These are phyloP conservation scores for Aureobasidium lini DNA, from an alignment of 2,329 filamentous ascomycete species.

Conservation along the genomic window DNA sequence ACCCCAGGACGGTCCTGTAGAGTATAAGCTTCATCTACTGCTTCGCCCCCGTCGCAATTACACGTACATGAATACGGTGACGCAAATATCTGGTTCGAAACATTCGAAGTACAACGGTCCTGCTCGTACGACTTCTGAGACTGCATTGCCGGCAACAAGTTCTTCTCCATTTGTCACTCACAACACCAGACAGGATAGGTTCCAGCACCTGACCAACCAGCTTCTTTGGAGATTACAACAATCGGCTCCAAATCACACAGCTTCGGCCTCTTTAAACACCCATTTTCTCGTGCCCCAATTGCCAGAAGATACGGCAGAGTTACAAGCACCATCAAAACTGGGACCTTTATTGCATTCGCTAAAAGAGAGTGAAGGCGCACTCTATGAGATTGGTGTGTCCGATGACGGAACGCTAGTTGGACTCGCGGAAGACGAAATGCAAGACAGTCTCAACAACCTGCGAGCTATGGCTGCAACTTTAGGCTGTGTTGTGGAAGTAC, in stretches of 20 bases:
- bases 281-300: constrained; percentile 68
- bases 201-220: constrained; percentile 91
- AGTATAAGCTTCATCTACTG: constrained; percentile 92
- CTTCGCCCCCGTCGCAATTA: constrained; percentile 71
- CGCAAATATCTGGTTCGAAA: constrained; percentile 44
- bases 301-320: constrained; percentile 57
- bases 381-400: constrained; percentile 94
- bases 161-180: constrained; percentile 44
- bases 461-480: constrained; percentile 87
- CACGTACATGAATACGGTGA: constrained; percentile 59
- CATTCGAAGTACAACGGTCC: constrained; percentile 14
- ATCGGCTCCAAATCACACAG: constrained; percentile 83
- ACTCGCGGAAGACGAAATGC: constrained; percentile 80
- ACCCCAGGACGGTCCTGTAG: constrained; percentile 86
- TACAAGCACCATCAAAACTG: constrained; percentile 49
- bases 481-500: constrained; percentile 75
- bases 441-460: constrained; percentile 80
- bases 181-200: constrained; percentile 70
- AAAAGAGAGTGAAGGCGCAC: constrained; percentile 83
- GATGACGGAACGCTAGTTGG: constrained; percentile 90
- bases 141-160: constrained; percentile 25
- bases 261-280: constrained; percentile 50
- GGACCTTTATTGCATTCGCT: constrained; percentile 61
- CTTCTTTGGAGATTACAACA: constrained; percentile 91
- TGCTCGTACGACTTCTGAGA: constrained; percentile 27